phyloP scores from a whole-genome alignment of 306 rosid species.

The Oxytropis ochrocephala region DNA sequence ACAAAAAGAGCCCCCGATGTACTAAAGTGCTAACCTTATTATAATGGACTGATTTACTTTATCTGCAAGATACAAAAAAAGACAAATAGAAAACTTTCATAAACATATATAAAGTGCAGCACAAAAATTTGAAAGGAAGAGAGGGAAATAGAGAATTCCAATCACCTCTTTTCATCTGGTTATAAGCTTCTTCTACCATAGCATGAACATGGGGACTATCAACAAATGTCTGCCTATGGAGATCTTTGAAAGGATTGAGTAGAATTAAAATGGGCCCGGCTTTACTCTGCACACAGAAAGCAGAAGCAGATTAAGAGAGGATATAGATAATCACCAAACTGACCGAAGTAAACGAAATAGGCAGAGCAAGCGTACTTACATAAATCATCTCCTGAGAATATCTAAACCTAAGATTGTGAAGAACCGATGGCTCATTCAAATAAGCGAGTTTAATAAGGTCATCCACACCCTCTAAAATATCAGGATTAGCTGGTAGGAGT shows the following conservation, averaged over 20 bases:
- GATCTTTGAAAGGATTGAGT: constrained; percentile 76
- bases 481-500: constrained; percentile 85
- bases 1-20: constrained; percentile 11
- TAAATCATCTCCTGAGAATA: constrained; percentile 68
- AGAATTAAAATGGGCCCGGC: constrained; percentile 89
- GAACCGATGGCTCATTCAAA: constrained; percentile 85
- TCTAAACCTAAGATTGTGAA: constrained; percentile 64
- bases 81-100: constrained; percentile 25
- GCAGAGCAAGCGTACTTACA: constrained; percentile 48
- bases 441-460: constrained; percentile 80
- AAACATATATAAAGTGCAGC: constrained; percentile 15
- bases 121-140: neutral
- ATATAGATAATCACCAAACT: constrained; percentile 16
- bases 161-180: constrained; percentile 70
- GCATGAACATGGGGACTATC: constrained; percentile 69
- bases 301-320: constrained; percentile 20
- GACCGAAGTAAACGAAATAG: constrained; percentile 7
- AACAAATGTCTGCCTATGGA: constrained; percentile 41
- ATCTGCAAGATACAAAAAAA: constrained; percentile 54
- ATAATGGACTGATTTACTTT: constrained; percentile 80
- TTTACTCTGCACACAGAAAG: constrained; percentile 60
- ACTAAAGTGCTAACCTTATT: constrained; percentile 56
- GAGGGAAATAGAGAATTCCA: neutral
- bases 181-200: constrained; percentile 55
- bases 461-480: constrained; percentile 60